A percentile compares a stretch with the other conserved stretches of the same genome.
Conservation (phyloP, 352 stramenopile genomes). For the Phytophthora sp. region DNA sequence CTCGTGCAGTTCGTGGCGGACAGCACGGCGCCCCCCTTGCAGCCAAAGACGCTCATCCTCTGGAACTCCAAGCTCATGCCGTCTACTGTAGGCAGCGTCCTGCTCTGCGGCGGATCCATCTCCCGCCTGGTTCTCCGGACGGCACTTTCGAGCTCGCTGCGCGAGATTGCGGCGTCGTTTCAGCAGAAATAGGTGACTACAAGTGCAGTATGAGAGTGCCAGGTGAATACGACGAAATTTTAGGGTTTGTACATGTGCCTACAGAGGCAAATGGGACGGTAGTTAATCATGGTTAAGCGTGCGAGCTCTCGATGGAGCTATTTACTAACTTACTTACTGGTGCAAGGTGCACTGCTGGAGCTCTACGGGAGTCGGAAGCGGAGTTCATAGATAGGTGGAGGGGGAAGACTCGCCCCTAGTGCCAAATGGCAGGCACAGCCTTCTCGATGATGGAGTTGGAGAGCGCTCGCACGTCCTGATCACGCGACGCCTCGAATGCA, state of each 20-base stretch:
- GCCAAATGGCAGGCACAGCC: slow-evolving; percentile 81
- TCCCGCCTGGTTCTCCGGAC: slow-evolving; percentile 42
- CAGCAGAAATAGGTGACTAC: slow-evolving; percentile 25
- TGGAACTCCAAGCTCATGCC: slow-evolving; percentile 71
- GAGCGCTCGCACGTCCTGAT: slow-evolving; percentile 60
- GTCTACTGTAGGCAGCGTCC: slow-evolving; percentile 50
- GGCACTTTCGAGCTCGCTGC: slow-evolving; percentile 39
- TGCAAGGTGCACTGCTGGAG: slow-evolving; percentile 23
- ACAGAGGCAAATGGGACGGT: slow-evolving; percentile 7
- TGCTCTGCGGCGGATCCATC: slow-evolving; percentile 64
- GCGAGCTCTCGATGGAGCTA: slow-evolving; percentile 18
- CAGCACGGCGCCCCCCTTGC: slow-evolving; percentile 19
- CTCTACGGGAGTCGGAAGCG: slow-evolving; percentile 9
- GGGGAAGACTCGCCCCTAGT: slow-evolving; percentile 37
- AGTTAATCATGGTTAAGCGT: slow-evolving; percentile 20
- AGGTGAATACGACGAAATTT: background rate
- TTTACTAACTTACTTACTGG: slow-evolving; percentile 34
- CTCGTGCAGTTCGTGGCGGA: slow-evolving; percentile 67
- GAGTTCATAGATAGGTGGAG: slow-evolving; percentile 27
- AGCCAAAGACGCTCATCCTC: slow-evolving; percentile 59
- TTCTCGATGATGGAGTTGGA: slow-evolving; percentile 85
- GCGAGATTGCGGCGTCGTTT: slow-evolving; percentile 25
- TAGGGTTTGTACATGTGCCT: background rate
- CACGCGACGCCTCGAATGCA: slow-evolving; percentile 53
- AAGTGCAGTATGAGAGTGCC: background rate